phyloP scores from a whole-genome alignment of 805 yeast genomes.

The Candida adriatica region DNA sequence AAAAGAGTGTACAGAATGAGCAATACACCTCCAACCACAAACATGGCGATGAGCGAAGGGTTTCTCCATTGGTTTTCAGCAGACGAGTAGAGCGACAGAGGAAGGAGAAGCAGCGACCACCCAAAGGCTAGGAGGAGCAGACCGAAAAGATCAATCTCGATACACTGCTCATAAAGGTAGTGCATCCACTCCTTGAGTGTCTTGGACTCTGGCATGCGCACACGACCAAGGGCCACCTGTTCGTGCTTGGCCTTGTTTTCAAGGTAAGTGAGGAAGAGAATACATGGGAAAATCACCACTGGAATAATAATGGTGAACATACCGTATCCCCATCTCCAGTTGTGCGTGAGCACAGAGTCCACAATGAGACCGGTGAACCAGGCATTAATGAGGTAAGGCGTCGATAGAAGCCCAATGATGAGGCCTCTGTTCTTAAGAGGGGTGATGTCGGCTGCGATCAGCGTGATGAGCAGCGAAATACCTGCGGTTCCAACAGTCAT shows the following conservation, averaged over 20 bases:
- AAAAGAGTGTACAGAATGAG: constrained; percentile 29
- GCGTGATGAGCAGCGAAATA: constrained; percentile 27
- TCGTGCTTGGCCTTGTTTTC: constrained; percentile 26
- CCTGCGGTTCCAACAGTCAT: constrained; percentile 33
- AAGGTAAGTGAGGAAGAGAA: constrained; percentile 26
- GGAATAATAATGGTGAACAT: constrained; percentile 42
- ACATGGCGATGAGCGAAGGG: constrained; percentile 38
- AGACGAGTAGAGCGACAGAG: constrained; percentile 29
- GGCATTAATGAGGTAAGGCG: constrained; percentile 35
- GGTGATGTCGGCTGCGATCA: constrained; percentile 33
- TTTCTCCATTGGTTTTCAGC: constrained; percentile 30
- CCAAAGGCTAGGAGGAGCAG: constrained; percentile 32
- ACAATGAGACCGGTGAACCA: constrained; percentile 38
- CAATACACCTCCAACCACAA: constrained; percentile 32
- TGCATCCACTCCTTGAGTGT: constrained; percentile 1
- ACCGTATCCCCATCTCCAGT: constrained; percentile 52
- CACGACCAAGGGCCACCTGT: constrained; percentile 12
- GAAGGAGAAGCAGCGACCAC: constrained; percentile 32
- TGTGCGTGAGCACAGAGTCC: constrained; percentile 23
- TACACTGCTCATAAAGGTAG: constrained; percentile 11
- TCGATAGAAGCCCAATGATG: constrained; percentile 27
- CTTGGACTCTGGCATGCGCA: constrained; percentile 5
- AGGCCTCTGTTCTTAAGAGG: constrained; percentile 33
- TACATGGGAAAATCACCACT: constrained; percentile 29
- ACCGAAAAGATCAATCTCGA: constrained; percentile 36